A percentile compares a stretch with the other conserved stretches of the same genome.
Evolutionary conservation across 768 basidiomycete species (phyloP).

Genomic region (Polyporus arcularius): DNA sequence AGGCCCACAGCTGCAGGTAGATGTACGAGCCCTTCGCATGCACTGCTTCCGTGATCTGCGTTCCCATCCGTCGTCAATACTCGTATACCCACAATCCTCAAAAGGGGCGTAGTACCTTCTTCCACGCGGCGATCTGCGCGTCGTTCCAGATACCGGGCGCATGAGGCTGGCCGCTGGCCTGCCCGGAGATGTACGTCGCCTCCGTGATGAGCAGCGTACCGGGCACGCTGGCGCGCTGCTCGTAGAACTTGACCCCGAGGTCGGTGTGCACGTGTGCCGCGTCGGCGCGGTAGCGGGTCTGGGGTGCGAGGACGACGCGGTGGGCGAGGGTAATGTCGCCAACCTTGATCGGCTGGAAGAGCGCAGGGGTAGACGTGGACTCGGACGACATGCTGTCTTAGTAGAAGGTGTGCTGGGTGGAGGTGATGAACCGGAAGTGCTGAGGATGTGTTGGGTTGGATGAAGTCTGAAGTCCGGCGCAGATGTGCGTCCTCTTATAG

Average conservation of each 20-base stretch:
- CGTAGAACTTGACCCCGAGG: slow-evolving; percentile 47
- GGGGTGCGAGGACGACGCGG: slow-evolving; percentile 54
- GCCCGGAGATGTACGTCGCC: slow-evolving; percentile 50
- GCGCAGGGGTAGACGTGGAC: slow-evolving; percentile 19
- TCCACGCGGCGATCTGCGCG: slow-evolving; percentile 59
- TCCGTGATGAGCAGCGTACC: slow-evolving; percentile 63
- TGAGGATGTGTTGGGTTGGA: too few relatives aligned
- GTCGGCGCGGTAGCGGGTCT: slow-evolving; percentile 48
- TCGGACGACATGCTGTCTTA: not conserved
- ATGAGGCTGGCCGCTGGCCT: slow-evolving; percentile 50
- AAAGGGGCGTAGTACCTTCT: slow-evolving; percentile 36
- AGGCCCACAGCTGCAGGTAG: slow-evolving; percentile 57
- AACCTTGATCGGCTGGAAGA: slow-evolving; percentile 51
- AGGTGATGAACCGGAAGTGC: too few relatives aligned
- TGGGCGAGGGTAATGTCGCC: slow-evolving; percentile 46
- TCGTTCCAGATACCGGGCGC: slow-evolving; percentile 66
- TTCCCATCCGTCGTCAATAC: not conserved
- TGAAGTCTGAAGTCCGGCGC: too few relatives aligned
- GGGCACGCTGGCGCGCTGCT: slow-evolving; percentile 45
- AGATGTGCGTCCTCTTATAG: too few relatives aligned
- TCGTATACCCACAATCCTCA: too few relatives aligned
- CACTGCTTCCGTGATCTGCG: slow-evolving; percentile 53
- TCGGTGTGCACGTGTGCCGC: slow-evolving; percentile 37
- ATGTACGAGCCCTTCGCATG: slow-evolving; percentile 54
- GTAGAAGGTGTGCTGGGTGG: too few relatives aligned